A percentile compares a stretch with the other conserved stretches of the same genome.
Conservation (phyloP, 257 asterid species). For the Gentiana macrophylla region DNA sequence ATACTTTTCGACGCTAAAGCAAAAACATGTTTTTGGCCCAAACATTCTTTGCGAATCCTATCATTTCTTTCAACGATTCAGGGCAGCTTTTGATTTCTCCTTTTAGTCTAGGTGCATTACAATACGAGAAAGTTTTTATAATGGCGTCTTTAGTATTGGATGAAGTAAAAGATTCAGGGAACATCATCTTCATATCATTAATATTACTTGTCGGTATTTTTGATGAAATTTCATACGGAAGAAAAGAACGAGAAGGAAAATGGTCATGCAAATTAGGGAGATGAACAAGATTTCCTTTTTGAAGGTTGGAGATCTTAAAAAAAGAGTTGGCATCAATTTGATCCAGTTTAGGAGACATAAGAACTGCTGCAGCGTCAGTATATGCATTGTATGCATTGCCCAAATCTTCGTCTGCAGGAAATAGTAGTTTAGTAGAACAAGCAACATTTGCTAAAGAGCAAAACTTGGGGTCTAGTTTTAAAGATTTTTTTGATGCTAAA, state of each 20-base stretch:
- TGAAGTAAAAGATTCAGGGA: slow-evolving; percentile 9
- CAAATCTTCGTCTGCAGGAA: too few relatives aligned
- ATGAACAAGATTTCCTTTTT: slow-evolving; percentile 18
- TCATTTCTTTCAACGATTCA: slow-evolving; percentile 32
- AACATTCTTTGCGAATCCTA: slow-evolving; percentile 15
- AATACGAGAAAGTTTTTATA: slow-evolving; percentile 8
- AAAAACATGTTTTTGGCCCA: slow-evolving; percentile 5
- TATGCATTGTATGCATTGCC: too few relatives aligned
- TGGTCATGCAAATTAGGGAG: slow-evolving; percentile 22
- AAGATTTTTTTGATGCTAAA: slow-evolving; percentile 5
- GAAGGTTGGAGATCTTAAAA: slow-evolving; percentile 21
- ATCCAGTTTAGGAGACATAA: too few relatives aligned
- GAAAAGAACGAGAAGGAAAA: slow-evolving; percentile 28
- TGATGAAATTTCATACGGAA: slow-evolving; percentile 26
- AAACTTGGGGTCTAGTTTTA: slow-evolving; percentile 13
- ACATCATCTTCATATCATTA: slow-evolving; percentile 1
- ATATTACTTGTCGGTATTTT: slow-evolving; percentile 6
- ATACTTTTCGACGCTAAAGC: slow-evolving; percentile 18
- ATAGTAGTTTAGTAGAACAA: background rate
- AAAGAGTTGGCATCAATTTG: background rate
- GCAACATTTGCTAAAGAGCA: slow-evolving; percentile 24
- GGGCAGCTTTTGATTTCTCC: slow-evolving; percentile 32
- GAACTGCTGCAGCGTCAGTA: too few relatives aligned
- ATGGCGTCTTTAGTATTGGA: slow-evolving; percentile 14
- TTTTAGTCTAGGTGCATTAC: slow-evolving; percentile 16